Evolutionary conservation across 108 stramenopile genomes (phyloP), one percentile per base, ranked within the genome.

Genomic region (Epithemia pelagica): DNA sequence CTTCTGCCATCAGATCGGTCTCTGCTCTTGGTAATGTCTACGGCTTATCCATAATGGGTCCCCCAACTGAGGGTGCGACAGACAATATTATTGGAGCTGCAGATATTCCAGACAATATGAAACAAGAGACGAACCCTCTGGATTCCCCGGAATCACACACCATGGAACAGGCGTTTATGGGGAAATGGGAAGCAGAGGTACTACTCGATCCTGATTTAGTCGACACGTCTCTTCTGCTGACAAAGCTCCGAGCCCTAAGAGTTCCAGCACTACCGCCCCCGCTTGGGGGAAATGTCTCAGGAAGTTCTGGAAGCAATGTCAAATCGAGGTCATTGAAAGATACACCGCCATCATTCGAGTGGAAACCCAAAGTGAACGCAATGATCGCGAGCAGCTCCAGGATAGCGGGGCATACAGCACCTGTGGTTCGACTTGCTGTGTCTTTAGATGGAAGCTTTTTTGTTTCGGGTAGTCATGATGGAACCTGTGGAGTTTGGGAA

Each of bases 401-500:
- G 7, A 67, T 64, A 8, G 57, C 60, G 26, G 95, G 94, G 57
- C 97, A 98, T 75, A 77, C 69, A 2, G 92, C 79, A 26, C 86
- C 96, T 46, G 90, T 96, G 15, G 68, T 82, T 65, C 84, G 95
- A n/a, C 72, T 98, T 62, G 94, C 94, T 33, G 82, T 98, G 30
- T 79, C 95, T 0, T 76, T 80, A 53, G 96, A 98, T 75, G 82
- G 95, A 59, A 67, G 84, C 23, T 98, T 96, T 67, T 96, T 98
- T 66, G 94, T 85, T 2, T 88, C 94, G 20, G 95, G 86, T 26
- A 90, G 92, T 31, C 82, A 80, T 64, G 97, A 98, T 75, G 93
- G 93, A 8, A 95, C 95, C 7, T 88, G 89, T 59, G 82, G 87
- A 67, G 87, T 98, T 30, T 98, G 95, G 87, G 94, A 96, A 69